These are phyloP conservation scores for Rauvolfia tetraphylla DNA, from an alignment of 257 asterid species.

Conservation along the genomic window DNA sequence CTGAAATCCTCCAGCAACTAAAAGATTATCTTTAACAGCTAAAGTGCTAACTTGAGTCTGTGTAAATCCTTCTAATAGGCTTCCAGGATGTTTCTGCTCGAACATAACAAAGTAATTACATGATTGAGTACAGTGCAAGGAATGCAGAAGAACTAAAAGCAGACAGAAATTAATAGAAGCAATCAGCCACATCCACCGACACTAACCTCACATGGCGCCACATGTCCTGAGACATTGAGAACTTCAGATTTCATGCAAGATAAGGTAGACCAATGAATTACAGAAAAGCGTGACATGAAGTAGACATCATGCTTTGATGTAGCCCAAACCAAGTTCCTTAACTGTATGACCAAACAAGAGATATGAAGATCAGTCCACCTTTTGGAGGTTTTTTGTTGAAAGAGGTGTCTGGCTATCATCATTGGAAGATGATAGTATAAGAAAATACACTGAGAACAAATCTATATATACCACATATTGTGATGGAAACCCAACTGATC, in stretches of 20 bases:
- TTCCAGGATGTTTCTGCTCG: conserved; percentile 87
- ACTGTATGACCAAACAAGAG: conserved; percentile 35
- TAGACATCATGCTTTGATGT: conserved; percentile 87
- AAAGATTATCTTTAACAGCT: conserved; percentile 79
- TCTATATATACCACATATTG: background rate
- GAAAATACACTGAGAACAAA: background rate
- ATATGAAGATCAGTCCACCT: background rate
- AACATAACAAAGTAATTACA: background rate
- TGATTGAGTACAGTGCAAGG: background rate
- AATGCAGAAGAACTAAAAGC: background rate
- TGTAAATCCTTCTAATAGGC: conserved; percentile 82
- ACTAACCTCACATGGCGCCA: conserved; percentile 77
- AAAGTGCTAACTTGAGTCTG: conserved; percentile 95
- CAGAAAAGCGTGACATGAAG: conserved; percentile 77
- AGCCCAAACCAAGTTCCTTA: conserved; percentile 95
- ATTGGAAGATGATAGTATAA: background rate
- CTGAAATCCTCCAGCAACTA: conserved; percentile 97
- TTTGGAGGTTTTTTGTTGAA: background rate
- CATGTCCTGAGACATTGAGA: conserved; percentile 80
- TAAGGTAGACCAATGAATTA: conserved; percentile 82
- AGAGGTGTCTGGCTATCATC: background rate
- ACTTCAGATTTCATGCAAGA: conserved; percentile 63
- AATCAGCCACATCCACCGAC: background rate
- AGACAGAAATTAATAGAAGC: background rate
- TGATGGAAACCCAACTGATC: background rate